These are phyloP conservation scores for Alternaria triticina DNA, from an alignment of 2,329 filamentous ascomycete genomes.

Conservation along the genomic window DNA sequence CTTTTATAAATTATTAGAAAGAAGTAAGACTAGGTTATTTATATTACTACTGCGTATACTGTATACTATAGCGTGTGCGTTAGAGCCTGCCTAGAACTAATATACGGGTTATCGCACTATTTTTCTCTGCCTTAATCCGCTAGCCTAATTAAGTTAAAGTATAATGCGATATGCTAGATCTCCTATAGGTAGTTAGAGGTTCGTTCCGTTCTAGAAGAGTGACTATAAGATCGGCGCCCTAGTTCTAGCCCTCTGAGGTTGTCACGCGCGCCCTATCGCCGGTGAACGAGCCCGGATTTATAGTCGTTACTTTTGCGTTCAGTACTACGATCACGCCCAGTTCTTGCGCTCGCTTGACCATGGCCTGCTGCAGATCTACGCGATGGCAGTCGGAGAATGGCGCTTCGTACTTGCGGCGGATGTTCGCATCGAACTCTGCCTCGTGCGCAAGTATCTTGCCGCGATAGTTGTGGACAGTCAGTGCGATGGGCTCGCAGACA, in stretches of 20 bases:
- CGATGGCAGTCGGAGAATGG: conserved; percentile 68
- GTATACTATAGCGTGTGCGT: conserved; percentile 68
- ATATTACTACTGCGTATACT: conserved; percentile 64
- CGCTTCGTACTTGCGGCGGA: conserved; percentile 61
- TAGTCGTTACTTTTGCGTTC: conserved; percentile 54
- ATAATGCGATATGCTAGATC: conserved; percentile 71
- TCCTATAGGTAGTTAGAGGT: conserved; percentile 57
- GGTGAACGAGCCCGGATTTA: conserved; percentile 54
- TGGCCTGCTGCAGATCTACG: conserved; percentile 64
- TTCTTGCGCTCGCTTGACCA: conserved; percentile 59
- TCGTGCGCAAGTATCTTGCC: conserved; percentile 57
- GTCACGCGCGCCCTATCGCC: conserved; percentile 47
- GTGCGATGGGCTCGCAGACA: conserved; percentile 52
- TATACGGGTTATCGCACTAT: conserved; percentile 61
- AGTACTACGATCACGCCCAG: conserved; percentile 61
- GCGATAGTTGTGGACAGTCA: conserved; percentile 63
- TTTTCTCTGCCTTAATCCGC: conserved; percentile 57
- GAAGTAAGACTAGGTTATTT: conserved; percentile 71
- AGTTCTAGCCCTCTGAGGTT: conserved; percentile 49
- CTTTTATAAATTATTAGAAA: conserved; percentile 67
- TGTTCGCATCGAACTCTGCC: conserved; percentile 59
- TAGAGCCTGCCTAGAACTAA: conserved; percentile 70
- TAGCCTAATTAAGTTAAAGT: conserved; percentile 59
- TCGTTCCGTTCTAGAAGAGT: conserved; percentile 25
- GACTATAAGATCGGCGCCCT: conserved; percentile 63